phyloP scores from a whole-genome alignment of 805 yeast genomes.

The Wickerhamiella lipophila region DNA sequence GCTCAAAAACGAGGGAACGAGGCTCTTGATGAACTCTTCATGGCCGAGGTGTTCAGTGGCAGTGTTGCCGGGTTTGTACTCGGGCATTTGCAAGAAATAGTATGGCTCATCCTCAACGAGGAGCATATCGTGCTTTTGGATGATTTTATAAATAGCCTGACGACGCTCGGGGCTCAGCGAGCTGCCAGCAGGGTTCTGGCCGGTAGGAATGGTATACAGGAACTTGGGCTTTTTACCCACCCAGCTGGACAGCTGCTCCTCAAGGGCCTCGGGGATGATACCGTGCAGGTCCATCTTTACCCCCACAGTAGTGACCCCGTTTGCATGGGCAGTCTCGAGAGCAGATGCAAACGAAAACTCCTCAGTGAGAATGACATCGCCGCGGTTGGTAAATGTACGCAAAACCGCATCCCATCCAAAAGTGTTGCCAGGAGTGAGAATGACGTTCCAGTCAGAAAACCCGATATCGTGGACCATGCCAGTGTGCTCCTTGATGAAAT shows the following conservation, averaged over 20 bases:
- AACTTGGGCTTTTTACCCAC: slow-evolving; percentile 61
- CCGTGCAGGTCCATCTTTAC: slow-evolving; percentile 71
- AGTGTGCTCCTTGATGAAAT: slow-evolving; percentile 62
- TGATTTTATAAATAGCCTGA: slow-evolving; percentile 56
- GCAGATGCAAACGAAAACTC: slow-evolving; percentile 76
- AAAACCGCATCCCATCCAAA: slow-evolving; percentile 75
- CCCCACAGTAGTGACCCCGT: slow-evolving; percentile 56
- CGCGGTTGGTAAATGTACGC: slow-evolving; percentile 63
- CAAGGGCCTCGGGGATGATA: slow-evolving; percentile 59
- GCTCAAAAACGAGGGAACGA: slow-evolving; percentile 65
- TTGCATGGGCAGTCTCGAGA: slow-evolving; percentile 64
- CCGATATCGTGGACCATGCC: slow-evolving; percentile 33
- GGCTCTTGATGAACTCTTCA: slow-evolving; percentile 50
- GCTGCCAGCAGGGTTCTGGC: slow-evolving; percentile 97
- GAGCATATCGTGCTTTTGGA: slow-evolving; percentile 73
- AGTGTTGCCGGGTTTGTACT: slow-evolving; percentile 35
- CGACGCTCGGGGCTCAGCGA: slow-evolving; percentile 70
- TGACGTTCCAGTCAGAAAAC: slow-evolving; percentile 58
- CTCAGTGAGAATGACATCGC: slow-evolving; percentile 75
- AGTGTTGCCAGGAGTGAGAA: slow-evolving; percentile 76
- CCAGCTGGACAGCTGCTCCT: slow-evolving; percentile 54
- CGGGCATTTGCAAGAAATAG: slow-evolving; percentile 88
- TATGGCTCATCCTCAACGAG: slow-evolving; percentile 95
- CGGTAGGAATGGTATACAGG: slow-evolving; percentile 84
- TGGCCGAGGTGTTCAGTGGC: slow-evolving; percentile 30